Percentiles rank a stretch among this genome's conserved stretches.
Conservation (phyloP, 805 yeast species). For the Monosporozyma unispora region DNA sequence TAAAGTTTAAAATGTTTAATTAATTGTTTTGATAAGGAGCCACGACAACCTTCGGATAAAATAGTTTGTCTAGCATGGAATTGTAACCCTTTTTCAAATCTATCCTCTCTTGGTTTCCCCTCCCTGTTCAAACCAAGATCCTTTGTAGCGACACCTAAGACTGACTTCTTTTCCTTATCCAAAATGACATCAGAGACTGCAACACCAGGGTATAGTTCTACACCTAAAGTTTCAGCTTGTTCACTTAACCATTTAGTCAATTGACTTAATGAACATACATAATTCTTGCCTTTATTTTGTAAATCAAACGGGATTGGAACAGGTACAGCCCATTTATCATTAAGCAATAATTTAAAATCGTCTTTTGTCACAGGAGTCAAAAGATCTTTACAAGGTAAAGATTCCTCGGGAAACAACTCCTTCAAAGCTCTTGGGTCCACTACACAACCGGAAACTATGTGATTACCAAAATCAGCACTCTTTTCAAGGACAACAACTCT, state of each 20-base stretch:
- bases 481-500: slow-evolving; percentile 88
- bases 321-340: slow-evolving; percentile 45
- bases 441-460: slow-evolving; percentile 88
- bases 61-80: slow-evolving; percentile 85
- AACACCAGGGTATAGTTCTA: slow-evolving; percentile 86
- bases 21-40: slow-evolving; percentile 74
- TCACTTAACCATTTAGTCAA: slow-evolving; percentile 78
- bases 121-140: slow-evolving; percentile 77
- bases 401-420: slow-evolving; percentile 62
- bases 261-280: slow-evolving; percentile 72
- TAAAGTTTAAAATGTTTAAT: slow-evolving; percentile 64
- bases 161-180: slow-evolving; percentile 29
- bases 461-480: slow-evolving; percentile 88
- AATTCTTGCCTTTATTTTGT: slow-evolving; percentile 72
- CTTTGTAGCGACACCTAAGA: slow-evolving; percentile 87
- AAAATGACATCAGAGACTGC: slow-evolving; percentile 73
- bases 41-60: slow-evolving; percentile 98
- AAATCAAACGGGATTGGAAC: slow-evolving; percentile 92
- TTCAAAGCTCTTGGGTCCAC: slow-evolving; percentile 81
- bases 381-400: slow-evolving; percentile 70
- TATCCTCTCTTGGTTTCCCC: slow-evolving; percentile 64
- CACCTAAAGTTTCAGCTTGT: slow-evolving; percentile 87
- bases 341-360: slow-evolving; percentile 60
- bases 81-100: slow-evolving; percentile 96
- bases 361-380: slow-evolving; percentile 71